phyloP scores from a whole-genome alignment of 257 asterid species.

The Capsicum rhomboideum region DNA sequence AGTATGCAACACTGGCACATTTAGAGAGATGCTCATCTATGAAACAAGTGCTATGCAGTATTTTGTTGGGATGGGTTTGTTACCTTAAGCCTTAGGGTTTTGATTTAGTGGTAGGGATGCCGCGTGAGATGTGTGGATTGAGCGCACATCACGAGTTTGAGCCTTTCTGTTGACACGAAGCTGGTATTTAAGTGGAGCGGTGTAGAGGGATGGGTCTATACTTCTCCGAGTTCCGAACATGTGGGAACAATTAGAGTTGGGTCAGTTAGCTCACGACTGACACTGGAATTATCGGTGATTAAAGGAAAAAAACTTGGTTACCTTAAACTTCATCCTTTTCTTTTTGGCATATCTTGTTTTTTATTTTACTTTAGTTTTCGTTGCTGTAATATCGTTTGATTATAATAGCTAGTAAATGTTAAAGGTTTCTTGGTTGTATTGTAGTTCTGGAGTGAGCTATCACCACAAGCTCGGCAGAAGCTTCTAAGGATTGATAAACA shows the following conservation, averaged over 20 bases:
- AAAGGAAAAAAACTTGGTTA: neutral
- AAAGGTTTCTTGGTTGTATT: slow-evolving; percentile 12
- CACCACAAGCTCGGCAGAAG: slow-evolving; percentile 67
- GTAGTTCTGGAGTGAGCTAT: slow-evolving; percentile 93
- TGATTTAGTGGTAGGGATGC: neutral
- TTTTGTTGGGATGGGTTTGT: neutral
- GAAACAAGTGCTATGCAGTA: neutral
- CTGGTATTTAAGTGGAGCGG: neutral
- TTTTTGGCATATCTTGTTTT: neutral
- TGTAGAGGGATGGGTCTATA: neutral
- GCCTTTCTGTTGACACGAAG: neutral
- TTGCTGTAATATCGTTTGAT: neutral
- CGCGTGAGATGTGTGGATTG: neutral
- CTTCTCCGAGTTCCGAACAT: neutral
- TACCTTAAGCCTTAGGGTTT: neutral
- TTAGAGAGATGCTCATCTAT: neutral
- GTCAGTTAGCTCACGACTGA: neutral
- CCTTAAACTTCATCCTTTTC: neutral
- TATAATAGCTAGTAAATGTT: slow-evolving; percentile 3
- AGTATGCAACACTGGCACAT: neutral
- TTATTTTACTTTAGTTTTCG: neutral
- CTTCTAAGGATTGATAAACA: slow-evolving; percentile 86
- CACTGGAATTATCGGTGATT: neutral
- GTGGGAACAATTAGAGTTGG: neutral
- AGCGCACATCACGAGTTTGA: neutral